A percentile compares a stretch with the other conserved stretches of the same genome.
Evolutionary conservation across 345 rosid species (phyloP).

Genomic region (Carallia brachiata): DNA sequence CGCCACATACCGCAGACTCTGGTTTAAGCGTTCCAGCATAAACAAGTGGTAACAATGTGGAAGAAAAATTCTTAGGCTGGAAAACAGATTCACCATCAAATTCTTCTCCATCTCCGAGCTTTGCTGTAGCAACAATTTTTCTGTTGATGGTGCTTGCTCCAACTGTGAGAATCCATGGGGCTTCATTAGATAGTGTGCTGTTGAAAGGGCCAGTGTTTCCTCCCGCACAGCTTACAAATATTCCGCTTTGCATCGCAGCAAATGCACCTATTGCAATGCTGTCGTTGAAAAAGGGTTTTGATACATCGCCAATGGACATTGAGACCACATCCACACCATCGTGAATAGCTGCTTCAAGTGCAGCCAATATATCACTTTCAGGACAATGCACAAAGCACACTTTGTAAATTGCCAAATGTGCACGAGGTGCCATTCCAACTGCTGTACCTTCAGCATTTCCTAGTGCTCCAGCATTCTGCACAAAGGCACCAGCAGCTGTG

Average conservation of each 20-base stretch:
- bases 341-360: conserved; percentile 54
- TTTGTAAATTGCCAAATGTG: conserved; percentile 60
- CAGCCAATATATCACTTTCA: conserved; percentile 55
- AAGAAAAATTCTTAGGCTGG: conserved; percentile 13
- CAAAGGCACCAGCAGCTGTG: conserved; percentile 53
- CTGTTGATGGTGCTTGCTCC: conserved; percentile 39
- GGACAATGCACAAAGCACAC: conserved; percentile 53
- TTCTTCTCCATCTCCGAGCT: conserved; percentile 28
- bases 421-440: conserved; percentile 30
- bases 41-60: conserved; percentile 13
- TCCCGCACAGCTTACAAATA: conserved; percentile 39
- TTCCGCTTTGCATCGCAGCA: conserved; percentile 34
- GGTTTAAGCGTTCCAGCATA: conserved; percentile 11
- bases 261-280: conserved; percentile 35
- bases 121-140: conserved; percentile 25
- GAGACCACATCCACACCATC: conserved; percentile 70
- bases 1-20: background rate
- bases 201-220: conserved; percentile 37
- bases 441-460: conserved; percentile 67
- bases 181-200: conserved; percentile 24
- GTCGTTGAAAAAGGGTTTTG: conserved; percentile 28
- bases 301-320: conserved; percentile 38
- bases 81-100: conserved; percentile 15
- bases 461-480: conserved; percentile 13
- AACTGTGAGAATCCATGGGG: conserved; percentile 44